phyloP scores from a whole-genome alignment of 208 protist genomes.

The Leishmania tarentolae region DNA sequence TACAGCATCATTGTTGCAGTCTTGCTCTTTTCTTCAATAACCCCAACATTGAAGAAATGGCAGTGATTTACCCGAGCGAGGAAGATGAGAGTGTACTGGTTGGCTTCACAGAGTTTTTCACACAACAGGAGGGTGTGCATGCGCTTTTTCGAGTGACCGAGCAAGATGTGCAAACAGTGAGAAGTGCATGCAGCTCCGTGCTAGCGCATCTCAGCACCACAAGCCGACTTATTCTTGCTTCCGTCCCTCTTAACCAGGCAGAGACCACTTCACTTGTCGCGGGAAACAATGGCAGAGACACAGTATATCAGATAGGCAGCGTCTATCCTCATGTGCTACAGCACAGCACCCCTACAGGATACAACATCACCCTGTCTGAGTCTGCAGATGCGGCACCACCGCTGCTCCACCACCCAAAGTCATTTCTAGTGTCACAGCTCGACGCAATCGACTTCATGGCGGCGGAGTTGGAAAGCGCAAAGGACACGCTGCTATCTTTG shows the following conservation, averaged over 20 bases:
- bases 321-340: slow-evolving; percentile 29
- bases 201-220: slow-evolving; percentile 22
- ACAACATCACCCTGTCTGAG: slow-evolving; percentile 24
- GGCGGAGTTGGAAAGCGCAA: slow-evolving; percentile 30
- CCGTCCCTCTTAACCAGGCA: slow-evolving; percentile 17
- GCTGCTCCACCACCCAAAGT: slow-evolving; percentile 34
- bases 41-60: slow-evolving; percentile 12
- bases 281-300: slow-evolving; percentile 4
- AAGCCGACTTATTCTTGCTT: slow-evolving; percentile 34
- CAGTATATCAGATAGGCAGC: slow-evolving; percentile 23
- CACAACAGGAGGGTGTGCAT: slow-evolving; percentile 17
- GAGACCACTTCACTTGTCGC: slow-evolving; percentile 6
- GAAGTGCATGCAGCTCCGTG: slow-evolving; percentile 29
- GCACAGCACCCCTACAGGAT: slow-evolving; percentile 11
- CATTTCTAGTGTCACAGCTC: slow-evolving; percentile 34
- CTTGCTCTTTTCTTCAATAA: neutral
- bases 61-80: slow-evolving; percentile 33
- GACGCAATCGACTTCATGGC: slow-evolving; percentile 35
- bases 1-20: neutral
- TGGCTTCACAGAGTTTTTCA: slow-evolving; percentile 29
- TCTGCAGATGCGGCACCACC: slow-evolving; percentile 22
- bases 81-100: slow-evolving; percentile 27
- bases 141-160: slow-evolving; percentile 13
- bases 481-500: slow-evolving; percentile 36
- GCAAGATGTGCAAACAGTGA: slow-evolving; percentile 26